Percentiles rank a stretch among this genome's conserved stretches.
These are phyloP conservation scores for Calonectria ilicicola DNA, from an alignment of 2,329 filamentous ascomycete genomes.

Conservation along the genomic window DNA sequence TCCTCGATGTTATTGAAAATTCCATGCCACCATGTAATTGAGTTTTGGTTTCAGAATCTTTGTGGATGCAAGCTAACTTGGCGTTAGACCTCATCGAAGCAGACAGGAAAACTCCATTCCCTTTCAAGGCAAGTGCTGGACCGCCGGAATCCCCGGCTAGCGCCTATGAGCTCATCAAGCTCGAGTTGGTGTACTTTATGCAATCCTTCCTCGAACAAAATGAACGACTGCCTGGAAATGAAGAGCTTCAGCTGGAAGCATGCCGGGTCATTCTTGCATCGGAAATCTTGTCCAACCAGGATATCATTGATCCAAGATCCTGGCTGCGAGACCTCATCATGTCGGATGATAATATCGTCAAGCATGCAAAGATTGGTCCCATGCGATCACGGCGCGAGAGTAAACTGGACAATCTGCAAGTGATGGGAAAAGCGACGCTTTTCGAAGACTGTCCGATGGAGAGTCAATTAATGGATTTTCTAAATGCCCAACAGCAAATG, in stretches of 20 bases:
- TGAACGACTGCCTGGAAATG: conserved; percentile 30
- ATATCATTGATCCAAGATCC: conserved; percentile 13
- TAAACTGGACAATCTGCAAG: conserved; percentile 25
- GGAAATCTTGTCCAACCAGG: conserved; percentile 24
- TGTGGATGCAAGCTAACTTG: background rate
- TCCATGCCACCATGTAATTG: conserved; percentile 51
- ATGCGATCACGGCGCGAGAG: conserved; percentile 38
- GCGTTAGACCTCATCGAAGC: conserved; percentile 12
- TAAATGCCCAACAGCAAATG: conserved; percentile 4
- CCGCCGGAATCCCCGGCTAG: conserved; percentile 33
- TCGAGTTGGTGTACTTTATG: conserved; percentile 47
- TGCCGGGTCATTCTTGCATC: conserved; percentile 42
- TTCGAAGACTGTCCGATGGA: conserved; percentile 46
- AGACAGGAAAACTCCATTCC: conserved; percentile 30
- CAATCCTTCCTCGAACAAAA: conserved; percentile 37
- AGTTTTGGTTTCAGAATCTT: too few species aligned
- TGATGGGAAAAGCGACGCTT: conserved; percentile 38
- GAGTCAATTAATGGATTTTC: conserved; percentile 27
- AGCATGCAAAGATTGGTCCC: conserved; percentile 36
- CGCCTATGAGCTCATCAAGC: conserved; percentile 52
- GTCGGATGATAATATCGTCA: conserved; percentile 16
- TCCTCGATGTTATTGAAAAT: conserved; percentile 52
- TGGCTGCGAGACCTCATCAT: conserved; percentile 45
- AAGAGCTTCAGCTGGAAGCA: conserved; percentile 32
- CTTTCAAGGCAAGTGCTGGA: conserved; percentile 34